These are phyloP conservation scores for Conringia planisiliqua DNA, from an alignment of 345 rosid genomes.

Conservation along the genomic window DNA sequence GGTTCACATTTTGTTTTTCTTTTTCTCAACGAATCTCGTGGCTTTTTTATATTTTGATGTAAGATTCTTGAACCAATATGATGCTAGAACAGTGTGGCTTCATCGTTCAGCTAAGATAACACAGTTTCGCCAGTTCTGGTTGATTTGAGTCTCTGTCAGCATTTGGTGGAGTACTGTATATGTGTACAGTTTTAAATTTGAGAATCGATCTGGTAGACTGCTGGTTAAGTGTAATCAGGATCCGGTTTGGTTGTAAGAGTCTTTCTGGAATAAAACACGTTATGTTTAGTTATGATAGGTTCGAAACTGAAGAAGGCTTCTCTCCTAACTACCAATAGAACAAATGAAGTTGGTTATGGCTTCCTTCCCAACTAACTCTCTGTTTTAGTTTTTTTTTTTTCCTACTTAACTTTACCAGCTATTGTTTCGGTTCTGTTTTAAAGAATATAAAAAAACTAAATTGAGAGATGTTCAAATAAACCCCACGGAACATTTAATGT, in stretches of 20 bases:
- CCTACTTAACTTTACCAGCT: slow-evolving; percentile 35
- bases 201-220: neutral
- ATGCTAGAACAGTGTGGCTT: neutral
- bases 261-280: neutral
- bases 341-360: slow-evolving; percentile 23
- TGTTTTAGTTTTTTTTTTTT: neutral
- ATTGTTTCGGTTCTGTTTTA: neutral
- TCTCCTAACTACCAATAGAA: slow-evolving; percentile 30
- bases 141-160: neutral
- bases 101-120: neutral
- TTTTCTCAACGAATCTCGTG: neutral
- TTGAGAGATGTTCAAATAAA: neutral
- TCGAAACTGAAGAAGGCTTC: slow-evolving; percentile 27
- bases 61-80: neutral
- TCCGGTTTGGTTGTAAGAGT: slow-evolving; percentile 4
- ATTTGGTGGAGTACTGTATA: neutral
- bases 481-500: slow-evolving; percentile 7
- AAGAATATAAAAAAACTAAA: neutral
- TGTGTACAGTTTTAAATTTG: neutral
- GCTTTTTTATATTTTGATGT: neutral
- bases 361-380: slow-evolving; percentile 28
- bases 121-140: neutral
- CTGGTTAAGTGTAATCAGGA: slow-evolving; percentile 10
- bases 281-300: slow-evolving; percentile 24
- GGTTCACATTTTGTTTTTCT: neutral